Percentiles rank a stretch among this genome's conserved stretches.
phyloP scores from a whole-genome alignment of 2,329 filamentous ascomycete genomes.

The Thielaviopsis euricoi region DNA sequence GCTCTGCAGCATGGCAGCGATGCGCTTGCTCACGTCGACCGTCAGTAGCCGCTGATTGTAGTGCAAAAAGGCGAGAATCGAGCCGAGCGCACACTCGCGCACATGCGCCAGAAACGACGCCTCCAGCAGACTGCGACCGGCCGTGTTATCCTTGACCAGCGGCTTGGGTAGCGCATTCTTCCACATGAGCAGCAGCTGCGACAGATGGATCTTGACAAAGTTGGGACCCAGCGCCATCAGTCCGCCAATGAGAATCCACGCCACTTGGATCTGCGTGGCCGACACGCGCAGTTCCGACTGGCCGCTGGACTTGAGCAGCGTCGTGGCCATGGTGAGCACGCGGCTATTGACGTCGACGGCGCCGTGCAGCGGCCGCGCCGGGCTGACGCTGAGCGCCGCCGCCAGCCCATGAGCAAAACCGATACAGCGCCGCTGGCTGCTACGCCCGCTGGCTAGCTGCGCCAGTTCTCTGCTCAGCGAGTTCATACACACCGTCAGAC shows the following conservation, averaged over 20 bases:
- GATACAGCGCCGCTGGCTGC: slow-evolving; percentile 67
- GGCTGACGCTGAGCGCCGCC: slow-evolving; percentile 77
- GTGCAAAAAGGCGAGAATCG: slow-evolving; percentile 79
- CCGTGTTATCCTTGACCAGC: slow-evolving; percentile 78
- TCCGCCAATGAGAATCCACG: slow-evolving; percentile 92
- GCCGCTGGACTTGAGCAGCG: slow-evolving; percentile 78
- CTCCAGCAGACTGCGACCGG: slow-evolving; percentile 69
- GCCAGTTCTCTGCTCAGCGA: slow-evolving; percentile 76
- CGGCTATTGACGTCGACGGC: slow-evolving; percentile 91
- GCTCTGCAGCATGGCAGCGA: slow-evolving; percentile 88
- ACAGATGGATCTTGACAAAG: slow-evolving; percentile 96
- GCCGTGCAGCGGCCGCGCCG: slow-evolving; percentile 75
- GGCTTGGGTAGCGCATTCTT: slow-evolving; percentile 94
- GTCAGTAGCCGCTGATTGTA: slow-evolving; percentile 87
- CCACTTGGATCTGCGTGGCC: slow-evolving; percentile 89
- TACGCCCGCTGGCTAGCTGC: slow-evolving; percentile 55
- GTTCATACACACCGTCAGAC: slow-evolving; percentile 92
- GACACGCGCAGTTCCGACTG: slow-evolving; percentile 82
- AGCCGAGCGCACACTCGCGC: slow-evolving; percentile 81
- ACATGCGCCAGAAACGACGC: slow-evolving; percentile 89
- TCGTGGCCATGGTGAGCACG: slow-evolving; percentile 79
- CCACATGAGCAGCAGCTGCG: slow-evolving; percentile 85
- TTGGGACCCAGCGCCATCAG: slow-evolving; percentile 93
- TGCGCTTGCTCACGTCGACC: slow-evolving; percentile 80
- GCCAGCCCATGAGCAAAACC: slow-evolving; percentile 87